Percentiles rank a stretch among this genome's conserved stretches.
Conservation (phyloP, 208 protist genomes). For the Trypanosoma conorhini region DNA sequence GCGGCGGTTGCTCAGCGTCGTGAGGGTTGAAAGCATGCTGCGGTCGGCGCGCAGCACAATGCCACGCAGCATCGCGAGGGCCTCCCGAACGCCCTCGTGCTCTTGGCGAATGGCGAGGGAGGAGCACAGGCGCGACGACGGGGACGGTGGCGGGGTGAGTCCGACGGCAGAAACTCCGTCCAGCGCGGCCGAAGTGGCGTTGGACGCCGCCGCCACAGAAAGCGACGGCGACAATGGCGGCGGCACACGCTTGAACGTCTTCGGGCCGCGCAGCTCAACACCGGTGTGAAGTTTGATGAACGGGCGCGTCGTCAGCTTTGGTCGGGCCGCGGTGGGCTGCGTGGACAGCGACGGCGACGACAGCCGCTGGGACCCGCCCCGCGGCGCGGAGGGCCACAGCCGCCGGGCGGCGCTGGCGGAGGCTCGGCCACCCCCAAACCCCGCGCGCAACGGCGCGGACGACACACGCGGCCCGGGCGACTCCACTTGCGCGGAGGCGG, state of each 20-base stretch:
- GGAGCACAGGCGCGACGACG: not conserved
- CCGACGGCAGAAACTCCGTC: not conserved
- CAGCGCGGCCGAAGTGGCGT: not conserved
- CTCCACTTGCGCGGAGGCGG: not conserved
- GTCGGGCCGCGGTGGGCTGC: not conserved
- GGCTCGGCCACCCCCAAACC: not conserved
- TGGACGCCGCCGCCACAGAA: too few relatives aligned
- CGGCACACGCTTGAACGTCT: conserved; percentile 10
- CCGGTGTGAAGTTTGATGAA: conserved; percentile 20
- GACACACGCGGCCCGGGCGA: not conserved
- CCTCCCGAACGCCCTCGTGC: conserved; percentile 25
- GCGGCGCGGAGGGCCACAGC: not conserved
- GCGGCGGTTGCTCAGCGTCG: conserved; percentile 14
- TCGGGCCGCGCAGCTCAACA: conserved; percentile 15
- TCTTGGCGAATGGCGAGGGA: conserved; percentile 21
- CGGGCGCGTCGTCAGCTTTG: conserved; percentile 1
- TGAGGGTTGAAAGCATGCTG: conserved; percentile 25
- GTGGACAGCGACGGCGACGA: not conserved
- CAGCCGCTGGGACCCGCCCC: not conserved
- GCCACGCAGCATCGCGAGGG: conserved; percentile 35
- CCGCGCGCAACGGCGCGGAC: not conserved
- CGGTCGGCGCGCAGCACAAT: conserved; percentile 33
- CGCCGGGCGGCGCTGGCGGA: not conserved
- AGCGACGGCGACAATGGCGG: conserved; percentile 1
- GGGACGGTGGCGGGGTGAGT: not conserved